A percentile compares a stretch with the other conserved stretches of the same genome.
These are phyloP conservation scores for Uronychia binucleata DNA, from an alignment of 73 alveolate genomes.

Conservation along the genomic window DNA sequence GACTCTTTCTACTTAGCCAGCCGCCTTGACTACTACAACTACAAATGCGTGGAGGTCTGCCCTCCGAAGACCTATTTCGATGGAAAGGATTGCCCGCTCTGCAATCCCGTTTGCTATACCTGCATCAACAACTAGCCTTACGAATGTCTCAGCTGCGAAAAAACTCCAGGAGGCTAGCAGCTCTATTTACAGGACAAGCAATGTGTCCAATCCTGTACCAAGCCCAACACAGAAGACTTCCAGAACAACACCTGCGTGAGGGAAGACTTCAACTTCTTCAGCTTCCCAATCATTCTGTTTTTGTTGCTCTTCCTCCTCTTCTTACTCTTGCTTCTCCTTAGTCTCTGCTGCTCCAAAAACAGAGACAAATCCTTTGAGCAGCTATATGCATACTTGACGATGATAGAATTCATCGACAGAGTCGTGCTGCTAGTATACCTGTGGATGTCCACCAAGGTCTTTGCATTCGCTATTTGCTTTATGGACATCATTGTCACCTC, in stretches of 20 bases:
- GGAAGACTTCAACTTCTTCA: background rate
- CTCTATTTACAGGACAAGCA: constrained; percentile 33
- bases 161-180: constrained; percentile 47
- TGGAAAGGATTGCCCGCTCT: constrained; percentile 32
- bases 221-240: constrained; percentile 24
- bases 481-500: constrained; percentile 61
- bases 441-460: constrained; percentile 52
- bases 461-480: constrained; percentile 61
- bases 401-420: constrained; percentile 47
- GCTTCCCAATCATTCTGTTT: background rate
- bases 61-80: constrained; percentile 37
- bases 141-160: constrained; percentile 39
- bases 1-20: background rate
- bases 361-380: constrained; percentile 34
- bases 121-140: constrained; percentile 36
- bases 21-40: constrained; percentile 5
- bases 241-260: constrained; percentile 25
- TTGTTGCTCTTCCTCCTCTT: background rate
- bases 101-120: constrained; percentile 59
- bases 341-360: constrained; percentile 5
- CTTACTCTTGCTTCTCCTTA: constrained; percentile 4
- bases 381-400: constrained; percentile 41
- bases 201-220: constrained; percentile 51
- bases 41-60: constrained; percentile 47
- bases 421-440: constrained; percentile 47